Base-by-base conservation (phyloP, 2,329 filamentous ascomycete genomes). In the Fusarium udum region DNA sequence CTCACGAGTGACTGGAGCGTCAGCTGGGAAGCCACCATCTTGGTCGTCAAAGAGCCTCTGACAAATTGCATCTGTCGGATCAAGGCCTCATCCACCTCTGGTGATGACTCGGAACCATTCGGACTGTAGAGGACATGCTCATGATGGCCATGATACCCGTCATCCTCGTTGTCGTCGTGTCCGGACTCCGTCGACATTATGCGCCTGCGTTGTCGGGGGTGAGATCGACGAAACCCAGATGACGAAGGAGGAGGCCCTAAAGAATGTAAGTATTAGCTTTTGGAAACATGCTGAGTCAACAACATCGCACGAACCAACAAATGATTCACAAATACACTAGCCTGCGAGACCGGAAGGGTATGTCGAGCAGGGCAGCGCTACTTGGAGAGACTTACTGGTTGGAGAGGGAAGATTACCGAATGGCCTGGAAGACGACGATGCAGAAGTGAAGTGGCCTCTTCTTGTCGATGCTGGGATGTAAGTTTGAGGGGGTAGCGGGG, bases 1-100 rank as follows among this genome's bases (percentile, higher is more conserved):
- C 80, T 84, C 69, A 87, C 78, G 6, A 90, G 79, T 11, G 86
- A 84, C 18, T 80, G 78, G 18, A 89, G 77, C 7, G 87, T 86
- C 22, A 77, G 78, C 68, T 81, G 84, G 1, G 86, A 88, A 7
- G 86, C 87, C 12, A 88, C 83, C 70, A 84, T 80, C 74, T 85
- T 87, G 43, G 79, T 84, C 1, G 81, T 76, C 28, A 84, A 67
- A 13, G 83, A 79, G 22, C 86, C 86, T 46, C 87, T 84, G 39
- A 86, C 74, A 11, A 87, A 61, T 74, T 89, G 87, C 20, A 85
- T 79, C 16, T 82, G 80, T 22, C 85, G 81, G 24, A 84, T 59
- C 14, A 81, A 77, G 24, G 77, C 76, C 18, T 85, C 84, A 5
- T 82, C 79, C n/a, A 49, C 42, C 20, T 75, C 71, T 45, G 66